phyloP scores from a whole-genome alignment of 352 stramenopile genomes.

The Pythium brassicae region DNA sequence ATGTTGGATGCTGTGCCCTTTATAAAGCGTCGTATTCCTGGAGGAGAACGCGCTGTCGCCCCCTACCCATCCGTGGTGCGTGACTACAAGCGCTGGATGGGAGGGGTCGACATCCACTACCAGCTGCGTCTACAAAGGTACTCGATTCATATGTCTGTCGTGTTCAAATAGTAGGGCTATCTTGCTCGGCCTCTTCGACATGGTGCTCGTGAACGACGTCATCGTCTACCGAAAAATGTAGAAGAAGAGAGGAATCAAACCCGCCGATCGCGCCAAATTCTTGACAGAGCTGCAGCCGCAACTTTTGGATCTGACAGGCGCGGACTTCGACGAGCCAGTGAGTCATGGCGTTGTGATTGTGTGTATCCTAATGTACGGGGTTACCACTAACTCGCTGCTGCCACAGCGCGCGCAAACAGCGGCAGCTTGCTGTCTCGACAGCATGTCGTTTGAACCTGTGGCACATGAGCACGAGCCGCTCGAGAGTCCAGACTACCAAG shows the following conservation, averaged over 20 bases:
- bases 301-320: neutral
- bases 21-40: neutral
- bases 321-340: neutral
- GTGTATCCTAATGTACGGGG: too few species aligned
- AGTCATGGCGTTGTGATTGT: neutral
- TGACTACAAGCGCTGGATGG: slow-evolving; percentile 1
- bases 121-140: neutral
- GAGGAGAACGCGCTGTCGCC: neutral
- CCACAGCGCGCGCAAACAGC: neutral
- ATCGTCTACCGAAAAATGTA: neutral
- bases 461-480: neutral
- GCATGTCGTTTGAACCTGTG: neutral
- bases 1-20: neutral
- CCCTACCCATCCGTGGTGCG: neutral
- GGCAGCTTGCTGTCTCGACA: neutral
- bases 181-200: neutral
- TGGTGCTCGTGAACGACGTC: neutral
- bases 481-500: neutral
- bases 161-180: neutral
- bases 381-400: too few species aligned
- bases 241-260: neutral
- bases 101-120: neutral
- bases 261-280: neutral
- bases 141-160: neutral
- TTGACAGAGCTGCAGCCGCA: neutral